Conservation (phyloP, 2,329 filamentous ascomycete species). For the Paecilomyces niveus region DNA sequence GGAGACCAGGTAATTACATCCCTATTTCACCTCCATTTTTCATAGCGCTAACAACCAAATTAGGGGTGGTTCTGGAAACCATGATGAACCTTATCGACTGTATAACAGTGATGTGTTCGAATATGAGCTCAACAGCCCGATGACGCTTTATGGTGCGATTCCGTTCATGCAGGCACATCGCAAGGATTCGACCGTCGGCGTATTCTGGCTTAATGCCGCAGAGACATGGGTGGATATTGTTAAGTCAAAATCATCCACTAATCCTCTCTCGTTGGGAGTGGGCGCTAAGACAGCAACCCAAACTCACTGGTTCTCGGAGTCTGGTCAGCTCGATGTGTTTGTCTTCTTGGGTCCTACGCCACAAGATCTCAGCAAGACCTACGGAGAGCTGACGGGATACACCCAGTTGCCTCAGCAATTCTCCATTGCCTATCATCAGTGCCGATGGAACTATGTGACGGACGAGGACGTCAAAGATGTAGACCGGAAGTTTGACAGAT, state of each 20-base stretch:
- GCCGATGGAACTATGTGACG: conserved; percentile 97
- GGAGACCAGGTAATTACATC: conserved; percentile 59
- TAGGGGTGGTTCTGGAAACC: conserved; percentile 72
- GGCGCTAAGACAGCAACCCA: conserved; percentile 66
- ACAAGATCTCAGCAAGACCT: conserved; percentile 70
- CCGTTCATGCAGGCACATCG: conserved; percentile 97
- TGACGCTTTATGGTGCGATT: conserved; percentile 97
- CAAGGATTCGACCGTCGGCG: conserved; percentile 85
- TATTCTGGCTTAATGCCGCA: conserved; percentile 95
- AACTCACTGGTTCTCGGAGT: conserved; percentile 96
- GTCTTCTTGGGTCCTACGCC: conserved; percentile 88
- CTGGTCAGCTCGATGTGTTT: conserved; percentile 83
- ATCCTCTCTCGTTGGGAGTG: conserved; percentile 69
- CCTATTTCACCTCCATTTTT: background rate
- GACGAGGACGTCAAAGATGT: conserved; percentile 97
- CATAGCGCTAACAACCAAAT: conserved; percentile 12
- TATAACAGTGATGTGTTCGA: conserved; percentile 98
- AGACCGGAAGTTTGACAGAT: conserved; percentile 91
- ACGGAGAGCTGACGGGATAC: conserved; percentile 84
- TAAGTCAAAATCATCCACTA: conserved; percentile 66
- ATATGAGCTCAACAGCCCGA: conserved; percentile 92
- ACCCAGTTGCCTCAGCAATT: conserved; percentile 90
- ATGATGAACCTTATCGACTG: conserved; percentile 82
- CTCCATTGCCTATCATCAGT: conserved; percentile 90
- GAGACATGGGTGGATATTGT: conserved; percentile 97